Evolutionary conservation across 75 land plant genomes (phyloP), one percentile per base, ranked within the genome.

Genomic region (Cryptomeria japonica): DNA sequence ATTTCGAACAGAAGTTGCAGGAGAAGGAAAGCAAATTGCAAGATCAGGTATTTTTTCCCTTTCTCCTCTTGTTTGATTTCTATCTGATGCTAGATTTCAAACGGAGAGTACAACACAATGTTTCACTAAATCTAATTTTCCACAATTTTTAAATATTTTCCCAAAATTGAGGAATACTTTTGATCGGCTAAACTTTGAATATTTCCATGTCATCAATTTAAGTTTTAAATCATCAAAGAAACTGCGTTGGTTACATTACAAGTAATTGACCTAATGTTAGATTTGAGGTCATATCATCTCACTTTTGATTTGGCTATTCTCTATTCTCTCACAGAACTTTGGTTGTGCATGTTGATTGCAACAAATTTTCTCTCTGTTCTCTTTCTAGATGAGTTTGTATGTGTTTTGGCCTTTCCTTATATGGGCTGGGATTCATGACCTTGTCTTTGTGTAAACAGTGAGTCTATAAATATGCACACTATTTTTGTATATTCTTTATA

Each of bases 1-100:
- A 89, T 15, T 90, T 93, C 39, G 87, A 93, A 76, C 86, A 89
- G 41, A 89, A 92, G 47, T 68, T 91, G 28, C 91, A 90, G 85
- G 41, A 87, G 37, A 83, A 89, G 56, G 87, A 88, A n/a, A 86
- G 88, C 49, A 85, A 87, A 58, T 87, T 72, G 18, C 80, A 85
- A 49, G 91, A 89, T 34, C 90, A 89, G 92, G 92, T 91, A 19
- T 53, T 80, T 37, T 87, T 75, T 37, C 37, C 7, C 15, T 32
- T 34, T 34, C 14, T 34, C 77, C 15, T 32, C 5, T 34, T 34
- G 15, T 14, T 70, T 70, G 19, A 19, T 56, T 64, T 64, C n/a
- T 25, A 64, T 64, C 31, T 64, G 70, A 18, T 3, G 19, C 22
- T 56, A 16, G 18, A 14, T 15, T 56, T 56, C 3, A 18, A 56